Base-by-base conservation (phyloP, 345 rosid genomes). In the Boechera divaricarpa region DNA sequence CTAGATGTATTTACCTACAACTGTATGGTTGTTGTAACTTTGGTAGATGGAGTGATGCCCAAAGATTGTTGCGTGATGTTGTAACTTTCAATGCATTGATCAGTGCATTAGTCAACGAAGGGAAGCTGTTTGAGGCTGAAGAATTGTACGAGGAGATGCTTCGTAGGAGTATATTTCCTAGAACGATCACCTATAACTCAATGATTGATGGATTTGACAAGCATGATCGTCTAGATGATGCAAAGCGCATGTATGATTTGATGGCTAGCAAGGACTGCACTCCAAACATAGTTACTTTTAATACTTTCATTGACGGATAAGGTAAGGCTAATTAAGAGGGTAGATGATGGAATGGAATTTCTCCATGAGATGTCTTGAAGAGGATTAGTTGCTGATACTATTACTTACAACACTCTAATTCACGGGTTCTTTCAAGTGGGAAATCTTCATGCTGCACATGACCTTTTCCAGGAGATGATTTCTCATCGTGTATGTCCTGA, bases 201-300 rank as follows among this genome's bases (percentile, higher is more conserved):
- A 29, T 65, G 42, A 32, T 65, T 1, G n/a, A 65, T 32, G 56
- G 70, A 9, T 65, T 28, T 10, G 16, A 41, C 55, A 66, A 66
- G 41, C 41, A 66, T 32, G 10, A 48, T 48, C 53, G 67, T 26
- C 24, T 63, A 13, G 67, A 63, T 63, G 67, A 63, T 2, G 52
- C 21, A 0, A 63, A 63, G 2, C 21, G 4, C 4, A 63, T 63
- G 36, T 63, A 26, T 63, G 52, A 63, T 63, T 13, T 5, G 2
- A 63, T 63, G 36, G 36, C 53, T 63, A 42, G 21, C 11, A 42
- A 42, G 52, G 36, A 18, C 36, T 63, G 26, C 1, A 44, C 24
- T 42, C 67, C 67, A 7, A 0, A 5, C 44, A n/a, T 38, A 38
- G 16, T 60, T 1, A 38, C 47, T 60, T 60, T 36, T 5, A 36